Conservation (phyloP, 768 basidiomycete species). For the Russula abietina region DNA sequence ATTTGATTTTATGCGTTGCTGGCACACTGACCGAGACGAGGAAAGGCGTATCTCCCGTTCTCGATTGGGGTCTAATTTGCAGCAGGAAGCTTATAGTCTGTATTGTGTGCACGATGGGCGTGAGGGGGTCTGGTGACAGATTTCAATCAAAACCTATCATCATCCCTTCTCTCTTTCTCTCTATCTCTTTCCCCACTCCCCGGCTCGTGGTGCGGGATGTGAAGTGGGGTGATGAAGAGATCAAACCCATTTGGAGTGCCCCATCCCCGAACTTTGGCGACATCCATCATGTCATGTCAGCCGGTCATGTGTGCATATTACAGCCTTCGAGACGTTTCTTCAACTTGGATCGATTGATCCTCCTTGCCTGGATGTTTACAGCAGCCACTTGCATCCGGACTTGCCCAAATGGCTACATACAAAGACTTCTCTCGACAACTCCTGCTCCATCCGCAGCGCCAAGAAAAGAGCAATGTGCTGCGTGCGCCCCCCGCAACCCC, state of each 20-base stretch:
- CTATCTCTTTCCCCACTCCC: not conserved
- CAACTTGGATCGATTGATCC: constrained; percentile 1
- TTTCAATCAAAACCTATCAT: not conserved
- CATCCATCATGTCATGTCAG: constrained; percentile 7
- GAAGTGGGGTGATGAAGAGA: constrained; percentile 11
- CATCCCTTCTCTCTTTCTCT: not conserved
- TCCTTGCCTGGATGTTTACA: not conserved
- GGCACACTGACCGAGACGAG: too few relatives aligned
- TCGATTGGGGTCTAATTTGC: not conserved
- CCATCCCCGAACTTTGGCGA: constrained; percentile 5
- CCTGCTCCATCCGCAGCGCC: not conserved
- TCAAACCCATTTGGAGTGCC: not conserved
- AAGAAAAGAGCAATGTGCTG: not conserved
- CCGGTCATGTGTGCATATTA: constrained; percentile 13
- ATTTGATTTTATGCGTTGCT: too few relatives aligned
- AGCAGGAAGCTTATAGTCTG: not conserved
- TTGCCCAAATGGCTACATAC: constrained; percentile 15
- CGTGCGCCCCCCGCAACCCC: not conserved
- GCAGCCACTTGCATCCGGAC: constrained; percentile 12
- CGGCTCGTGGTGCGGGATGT: constrained; percentile 3
- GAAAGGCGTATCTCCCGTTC: too few relatives aligned
- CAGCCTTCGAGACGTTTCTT: not conserved
- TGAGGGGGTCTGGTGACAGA: not conserved
- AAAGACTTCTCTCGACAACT: constrained; percentile 1
- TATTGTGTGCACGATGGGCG: not conserved